Conservation (phyloP, 805 yeast species). For the Wickerhamiella kazuoi region DNA sequence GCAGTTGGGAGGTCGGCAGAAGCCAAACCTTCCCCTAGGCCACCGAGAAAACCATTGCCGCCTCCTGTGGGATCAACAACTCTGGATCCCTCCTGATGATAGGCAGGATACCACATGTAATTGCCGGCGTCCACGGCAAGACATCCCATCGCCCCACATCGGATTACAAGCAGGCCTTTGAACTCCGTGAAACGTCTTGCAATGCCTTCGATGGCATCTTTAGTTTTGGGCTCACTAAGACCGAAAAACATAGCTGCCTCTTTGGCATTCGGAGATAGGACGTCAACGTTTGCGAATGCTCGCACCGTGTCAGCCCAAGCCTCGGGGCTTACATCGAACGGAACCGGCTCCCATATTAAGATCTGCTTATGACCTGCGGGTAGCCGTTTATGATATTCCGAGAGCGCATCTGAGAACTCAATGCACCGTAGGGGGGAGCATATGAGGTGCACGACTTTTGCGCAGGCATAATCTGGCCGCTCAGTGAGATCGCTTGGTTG, state of each 20-base stretch:
- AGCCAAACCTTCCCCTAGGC: slow-evolving; percentile 39
- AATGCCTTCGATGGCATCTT: slow-evolving; percentile 26
- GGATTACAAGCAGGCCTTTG: slow-evolving; percentile 31
- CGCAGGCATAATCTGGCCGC: slow-evolving; percentile 23
- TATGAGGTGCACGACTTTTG: slow-evolving; percentile 47
- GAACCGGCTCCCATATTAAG: slow-evolving; percentile 74
- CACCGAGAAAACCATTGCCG: slow-evolving; percentile 82
- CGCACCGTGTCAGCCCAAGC: slow-evolving; percentile 21
- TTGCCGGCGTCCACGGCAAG: slow-evolving; percentile 24
- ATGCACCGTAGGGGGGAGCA: slow-evolving; percentile 50
- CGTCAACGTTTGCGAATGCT: slow-evolving; percentile 31
- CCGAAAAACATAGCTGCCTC: slow-evolving; percentile 59
- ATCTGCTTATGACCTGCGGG: slow-evolving; percentile 19
- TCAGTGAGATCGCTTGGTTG: slow-evolving; percentile 35
- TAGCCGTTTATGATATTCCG: neutral
- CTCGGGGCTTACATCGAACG: slow-evolving; percentile 45
- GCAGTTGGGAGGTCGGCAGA: slow-evolving; percentile 33
- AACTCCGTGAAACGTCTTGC: slow-evolving; percentile 29
- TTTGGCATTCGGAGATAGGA: slow-evolving; percentile 69
- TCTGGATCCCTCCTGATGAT: slow-evolving; percentile 31
- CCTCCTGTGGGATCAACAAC: slow-evolving; percentile 91
- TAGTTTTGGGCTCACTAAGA: slow-evolving; percentile 25
- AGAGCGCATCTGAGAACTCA: slow-evolving; percentile 21
- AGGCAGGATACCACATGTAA: slow-evolving; percentile 48
- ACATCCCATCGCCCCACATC: slow-evolving; percentile 63